Evolutionary conservation across 768 basidiomycete species (phyloP).

Genomic region (Serendipita sp.): DNA sequence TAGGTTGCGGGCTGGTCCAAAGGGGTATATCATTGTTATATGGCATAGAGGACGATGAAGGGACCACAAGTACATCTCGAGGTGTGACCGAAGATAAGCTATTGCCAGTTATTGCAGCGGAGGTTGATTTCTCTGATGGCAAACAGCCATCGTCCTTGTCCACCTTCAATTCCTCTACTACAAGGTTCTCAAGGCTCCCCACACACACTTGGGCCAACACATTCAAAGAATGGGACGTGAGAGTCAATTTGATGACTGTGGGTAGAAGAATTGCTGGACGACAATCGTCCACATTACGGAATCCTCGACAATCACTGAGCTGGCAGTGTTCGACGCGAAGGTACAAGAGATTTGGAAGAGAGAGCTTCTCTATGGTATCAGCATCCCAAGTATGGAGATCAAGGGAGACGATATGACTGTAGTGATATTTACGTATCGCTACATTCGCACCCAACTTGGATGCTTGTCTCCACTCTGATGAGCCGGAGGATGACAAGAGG

Average conservation of each 20-base stretch:
- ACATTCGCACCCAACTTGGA: neutral
- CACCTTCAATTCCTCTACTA: neutral
- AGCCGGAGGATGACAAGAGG: neutral
- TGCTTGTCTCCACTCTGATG: neutral
- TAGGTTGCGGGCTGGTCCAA: too few species aligned
- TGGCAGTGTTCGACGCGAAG: conserved; percentile 3
- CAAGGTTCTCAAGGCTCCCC: neutral
- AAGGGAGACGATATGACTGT: neutral
- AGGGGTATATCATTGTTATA: too few species aligned
- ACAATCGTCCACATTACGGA: neutral
- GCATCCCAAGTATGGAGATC: neutral
- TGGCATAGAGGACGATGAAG: too few species aligned
- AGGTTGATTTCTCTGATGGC: neutral
- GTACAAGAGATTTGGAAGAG: neutral
- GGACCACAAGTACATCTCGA: too few species aligned
- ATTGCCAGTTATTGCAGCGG: too few species aligned
- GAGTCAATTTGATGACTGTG: neutral
- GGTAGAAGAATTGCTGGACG: neutral
- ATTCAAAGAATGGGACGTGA: neutral
- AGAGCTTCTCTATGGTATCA: neutral
- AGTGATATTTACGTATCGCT: neutral
- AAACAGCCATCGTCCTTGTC: neutral
- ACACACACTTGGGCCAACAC: neutral
- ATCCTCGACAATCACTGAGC: neutral
- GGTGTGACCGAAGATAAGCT: too few species aligned